Base-by-base conservation (phyloP, 768 basidiomycete genomes). In the Boletus eberwhitei region DNA sequence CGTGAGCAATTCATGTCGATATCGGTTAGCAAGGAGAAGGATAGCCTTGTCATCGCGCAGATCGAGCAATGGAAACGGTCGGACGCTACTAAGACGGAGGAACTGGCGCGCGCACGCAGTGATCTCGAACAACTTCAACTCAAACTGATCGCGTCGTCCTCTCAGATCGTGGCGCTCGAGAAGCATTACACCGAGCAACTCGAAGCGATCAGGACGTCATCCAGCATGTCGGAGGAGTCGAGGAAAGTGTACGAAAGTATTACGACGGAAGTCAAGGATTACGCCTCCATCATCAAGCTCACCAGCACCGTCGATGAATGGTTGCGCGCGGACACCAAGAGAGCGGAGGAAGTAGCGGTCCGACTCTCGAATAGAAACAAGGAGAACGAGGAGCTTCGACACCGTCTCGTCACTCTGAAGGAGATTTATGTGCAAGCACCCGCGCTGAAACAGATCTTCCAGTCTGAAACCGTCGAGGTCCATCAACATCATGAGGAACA, bases 341-440 rank as follows among this genome's bases (percentile, higher is more conserved):
- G 59, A 29, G 50, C 48, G 39, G 32, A 55, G 26, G 32, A 42
- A 5, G 29, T 60, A 13, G 31, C 35, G 2, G 1, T 11, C 22
- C 50, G 60, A n/a, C 58, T 60, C 19, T 46, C 36, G 12, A 45
- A 19, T 42, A 48, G 58, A n/a, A 46, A 51, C 21, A 52, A 49
- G 29, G 59, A 55, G 48, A 60, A 55, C 19, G 50, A 55, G 31
- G 53, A 59, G 6, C 39, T 60, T 21, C 46, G 34, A 14, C 7
- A 22, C 16, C 36, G 32, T 2, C 53, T 60, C 19, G 0, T 46
- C 7, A 35, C 14, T 11, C 52, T 59, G 14, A 54, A 48, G 48
- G 52, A 54, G 26, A 59, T 59, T n/a, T 54, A 54, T 21, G 16
- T 51, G 8, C 52, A 41, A 6, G 44, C 59, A 24, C 58, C 54